Evolutionary conservation across 768 basidiomycete species (phyloP).

Genomic region (Phlebiopsis gigantea): DNA sequence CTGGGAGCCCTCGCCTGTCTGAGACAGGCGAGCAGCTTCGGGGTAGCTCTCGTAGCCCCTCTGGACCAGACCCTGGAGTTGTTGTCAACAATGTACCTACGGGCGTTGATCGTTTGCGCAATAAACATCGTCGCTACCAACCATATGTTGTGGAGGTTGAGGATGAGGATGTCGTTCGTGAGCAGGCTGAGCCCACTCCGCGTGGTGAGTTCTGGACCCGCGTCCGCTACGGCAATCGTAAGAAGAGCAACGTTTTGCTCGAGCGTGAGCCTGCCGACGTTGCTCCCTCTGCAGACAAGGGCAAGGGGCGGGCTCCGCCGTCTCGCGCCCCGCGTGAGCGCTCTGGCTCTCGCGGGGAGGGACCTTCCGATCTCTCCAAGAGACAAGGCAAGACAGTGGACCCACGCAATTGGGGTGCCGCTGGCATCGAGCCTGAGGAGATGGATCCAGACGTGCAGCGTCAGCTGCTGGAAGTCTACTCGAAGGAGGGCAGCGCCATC

Average conservation of each 20-base stretch:
- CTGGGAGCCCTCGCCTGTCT: background rate
- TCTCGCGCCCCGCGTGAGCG: background rate
- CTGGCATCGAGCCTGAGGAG: conserved; percentile 9
- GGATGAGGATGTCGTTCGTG: background rate
- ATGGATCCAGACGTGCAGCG: conserved; percentile 15
- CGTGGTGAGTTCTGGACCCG: background rate
- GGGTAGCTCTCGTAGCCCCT: too few relatives aligned
- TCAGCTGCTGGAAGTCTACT: background rate
- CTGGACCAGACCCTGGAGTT: too few relatives aligned
- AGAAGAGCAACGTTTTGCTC: background rate
- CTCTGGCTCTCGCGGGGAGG: conserved; percentile 11
- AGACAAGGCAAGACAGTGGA: conserved; percentile 16
- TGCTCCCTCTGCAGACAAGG: background rate
- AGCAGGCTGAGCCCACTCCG: background rate
- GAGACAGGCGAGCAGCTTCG: background rate
- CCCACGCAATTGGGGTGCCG: conserved; percentile 18
- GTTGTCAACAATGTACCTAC: too few relatives aligned
- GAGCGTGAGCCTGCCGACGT: background rate
- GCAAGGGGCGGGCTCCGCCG: background rate
- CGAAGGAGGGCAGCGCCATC: too few relatives aligned
- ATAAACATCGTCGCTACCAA: background rate
- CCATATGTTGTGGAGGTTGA: background rate
- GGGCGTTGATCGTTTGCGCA: background rate
- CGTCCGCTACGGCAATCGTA: background rate
- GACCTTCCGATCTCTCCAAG: conserved; percentile 11